These are phyloP conservation scores for Trichoderma brevicompactum DNA, from an alignment of 2,329 filamentous ascomycete species.

Conservation along the genomic window DNA sequence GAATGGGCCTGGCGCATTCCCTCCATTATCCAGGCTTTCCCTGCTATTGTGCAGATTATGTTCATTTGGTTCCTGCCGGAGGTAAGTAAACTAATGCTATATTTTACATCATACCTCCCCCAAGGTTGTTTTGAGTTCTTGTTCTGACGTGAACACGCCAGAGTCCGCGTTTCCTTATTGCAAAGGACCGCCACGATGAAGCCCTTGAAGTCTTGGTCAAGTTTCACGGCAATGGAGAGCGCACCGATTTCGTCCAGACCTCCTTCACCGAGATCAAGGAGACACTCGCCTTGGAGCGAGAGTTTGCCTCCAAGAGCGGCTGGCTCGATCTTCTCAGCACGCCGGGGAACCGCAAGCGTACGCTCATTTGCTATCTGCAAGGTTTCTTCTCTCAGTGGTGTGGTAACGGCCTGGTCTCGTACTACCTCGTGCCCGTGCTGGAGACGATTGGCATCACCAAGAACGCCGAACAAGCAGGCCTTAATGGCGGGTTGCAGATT, in stretches of 20 bases:
- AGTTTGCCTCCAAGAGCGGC: constrained; percentile 13
- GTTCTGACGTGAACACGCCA: background rate
- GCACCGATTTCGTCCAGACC: constrained; percentile 15
- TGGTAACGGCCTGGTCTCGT: constrained; percentile 21
- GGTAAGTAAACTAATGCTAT: constrained; percentile 28
- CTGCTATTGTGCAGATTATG: constrained; percentile 64
- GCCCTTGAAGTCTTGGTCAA: constrained; percentile 44
- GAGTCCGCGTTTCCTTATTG: constrained; percentile 39
- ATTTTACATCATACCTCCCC: too few relatives aligned
- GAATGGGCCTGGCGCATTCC: constrained; percentile 72
- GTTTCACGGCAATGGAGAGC: constrained; percentile 40
- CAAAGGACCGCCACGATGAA: constrained; percentile 41
- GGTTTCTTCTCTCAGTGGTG: constrained; percentile 27
- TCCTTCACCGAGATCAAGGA: constrained; percentile 26
- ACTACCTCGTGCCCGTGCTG: constrained; percentile 24
- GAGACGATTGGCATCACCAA: constrained; percentile 27
- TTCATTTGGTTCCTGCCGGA: constrained; percentile 73
- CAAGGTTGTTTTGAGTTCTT: background rate
- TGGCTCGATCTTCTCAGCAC: constrained; percentile 22
- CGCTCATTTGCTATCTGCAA: constrained; percentile 24
- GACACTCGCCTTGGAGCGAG: constrained; percentile 10
- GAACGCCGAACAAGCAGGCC: constrained; percentile 15
- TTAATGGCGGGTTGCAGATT: constrained; percentile 22
- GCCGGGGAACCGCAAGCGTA: constrained; percentile 23
- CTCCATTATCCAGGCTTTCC: constrained; percentile 65